Conservation (phyloP, 1,139 yeast genomes). For the Geotrichum candidum region DNA sequence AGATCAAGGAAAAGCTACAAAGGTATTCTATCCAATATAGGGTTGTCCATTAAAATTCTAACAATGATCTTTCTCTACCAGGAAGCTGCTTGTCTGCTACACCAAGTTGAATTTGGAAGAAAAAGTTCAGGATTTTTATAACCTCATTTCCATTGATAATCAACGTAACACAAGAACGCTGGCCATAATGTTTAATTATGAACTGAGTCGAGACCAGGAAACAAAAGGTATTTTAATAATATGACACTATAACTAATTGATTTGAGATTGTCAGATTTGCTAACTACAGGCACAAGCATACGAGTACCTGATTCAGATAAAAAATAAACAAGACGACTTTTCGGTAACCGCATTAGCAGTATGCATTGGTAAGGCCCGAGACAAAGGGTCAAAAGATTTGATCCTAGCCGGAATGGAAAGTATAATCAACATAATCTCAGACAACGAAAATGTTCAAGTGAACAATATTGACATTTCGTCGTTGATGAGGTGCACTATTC, state of each 20-base stretch:
- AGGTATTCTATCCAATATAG: slow-evolving; percentile 2
- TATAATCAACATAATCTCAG: slow-evolving; percentile 14
- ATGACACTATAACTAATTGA: not conserved
- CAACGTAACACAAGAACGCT: slow-evolving; percentile 11
- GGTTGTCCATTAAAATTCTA: not conserved
- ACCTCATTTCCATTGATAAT: not conserved
- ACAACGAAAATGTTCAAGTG: not conserved
- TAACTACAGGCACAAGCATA: slow-evolving; percentile 1
- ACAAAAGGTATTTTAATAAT: not conserved
- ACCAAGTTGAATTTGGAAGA: slow-evolving; percentile 3
- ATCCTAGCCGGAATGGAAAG: slow-evolving; percentile 14
- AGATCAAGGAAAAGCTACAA: slow-evolving; percentile 11
- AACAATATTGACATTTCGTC: slow-evolving; percentile 16
- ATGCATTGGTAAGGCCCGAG: slow-evolving; percentile 17
- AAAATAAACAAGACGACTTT: slow-evolving; percentile 4
- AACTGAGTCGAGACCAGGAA: slow-evolving; percentile 1
- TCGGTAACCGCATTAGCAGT: slow-evolving; percentile 13
- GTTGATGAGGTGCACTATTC: slow-evolving; percentile 15
- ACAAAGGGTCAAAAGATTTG: slow-evolving; percentile 7
- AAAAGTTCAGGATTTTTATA: slow-evolving; percentile 2
- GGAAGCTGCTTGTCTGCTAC: slow-evolving; percentile 13
- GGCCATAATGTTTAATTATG: slow-evolving; percentile 11
- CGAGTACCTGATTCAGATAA: slow-evolving; percentile 1
- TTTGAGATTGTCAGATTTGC: not conserved
- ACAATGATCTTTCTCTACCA: not conserved